A percentile compares a stretch with the other conserved stretches of the same genome.
Evolutionary conservation across 306 rosid genomes (phyloP).

Genomic region (Phaseolus lunatus): DNA sequence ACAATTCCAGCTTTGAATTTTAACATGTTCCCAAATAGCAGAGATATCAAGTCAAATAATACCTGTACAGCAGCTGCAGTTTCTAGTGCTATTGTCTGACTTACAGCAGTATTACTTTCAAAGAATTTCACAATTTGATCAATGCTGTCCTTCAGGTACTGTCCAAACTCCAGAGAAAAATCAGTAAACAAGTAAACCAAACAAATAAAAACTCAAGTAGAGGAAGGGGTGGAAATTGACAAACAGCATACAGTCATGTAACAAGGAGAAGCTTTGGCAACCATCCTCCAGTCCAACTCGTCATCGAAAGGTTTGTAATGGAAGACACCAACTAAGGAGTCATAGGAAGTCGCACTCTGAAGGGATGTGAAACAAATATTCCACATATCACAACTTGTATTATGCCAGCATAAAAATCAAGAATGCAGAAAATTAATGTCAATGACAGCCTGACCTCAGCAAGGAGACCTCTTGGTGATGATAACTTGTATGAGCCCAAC

Average conservation of each 20-base stretch:
- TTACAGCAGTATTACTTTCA: slow-evolving; percentile 75
- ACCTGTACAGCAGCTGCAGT: slow-evolving; percentile 99
- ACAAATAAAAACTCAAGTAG: slow-evolving; percentile 36
- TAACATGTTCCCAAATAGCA: slow-evolving; percentile 38
- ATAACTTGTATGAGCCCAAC: slow-evolving; percentile 85
- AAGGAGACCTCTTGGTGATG: slow-evolving; percentile 90
- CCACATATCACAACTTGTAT: slow-evolving; percentile 21
- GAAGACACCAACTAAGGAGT: slow-evolving; percentile 82
- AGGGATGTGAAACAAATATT: slow-evolving; percentile 45
- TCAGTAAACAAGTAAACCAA: slow-evolving; percentile 44
- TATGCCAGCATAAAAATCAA: slow-evolving; percentile 31
- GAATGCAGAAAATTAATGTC: slow-evolving; percentile 11
- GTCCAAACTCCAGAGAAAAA: slow-evolving; percentile 45
- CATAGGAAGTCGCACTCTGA: slow-evolving; percentile 85
- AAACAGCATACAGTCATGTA: slow-evolving; percentile 84
- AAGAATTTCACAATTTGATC: slow-evolving; percentile 84
- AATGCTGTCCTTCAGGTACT: slow-evolving; percentile 89
- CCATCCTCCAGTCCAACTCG: slow-evolving; percentile 96
- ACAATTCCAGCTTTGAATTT: slow-evolving; percentile 37
- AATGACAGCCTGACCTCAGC: slow-evolving; percentile 71
- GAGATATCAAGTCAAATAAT: slow-evolving; percentile 32
- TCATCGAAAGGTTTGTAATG: slow-evolving; percentile 79
- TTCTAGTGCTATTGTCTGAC: slow-evolving; percentile 89
- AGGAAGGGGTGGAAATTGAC: slow-evolving; percentile 25
- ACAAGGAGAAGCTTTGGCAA: slow-evolving; percentile 97